A percentile compares a stretch with the other conserved stretches of the same genome.
Conservation (phyloP, 495 filamentous ascomycete genomes). For the Letharia columbiana region DNA sequence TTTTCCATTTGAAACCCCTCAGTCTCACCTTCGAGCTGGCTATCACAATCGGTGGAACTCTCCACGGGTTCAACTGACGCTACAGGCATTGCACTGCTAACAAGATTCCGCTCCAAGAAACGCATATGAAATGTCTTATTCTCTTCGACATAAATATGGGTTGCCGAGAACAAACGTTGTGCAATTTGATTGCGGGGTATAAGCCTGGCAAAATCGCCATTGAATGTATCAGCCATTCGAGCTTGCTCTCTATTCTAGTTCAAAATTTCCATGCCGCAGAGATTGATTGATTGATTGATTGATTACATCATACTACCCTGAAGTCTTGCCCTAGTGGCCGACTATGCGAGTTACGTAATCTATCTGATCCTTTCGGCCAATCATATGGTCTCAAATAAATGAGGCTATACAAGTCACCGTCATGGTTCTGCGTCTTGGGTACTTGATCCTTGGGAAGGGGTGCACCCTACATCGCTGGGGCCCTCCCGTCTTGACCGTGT, state of each 20-base stretch:
- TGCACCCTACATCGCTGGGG: too few species aligned
- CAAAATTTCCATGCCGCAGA: neutral
- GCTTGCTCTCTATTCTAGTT: conserved; percentile 2
- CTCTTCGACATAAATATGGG: conserved; percentile 12
- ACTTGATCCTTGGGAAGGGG: too few species aligned
- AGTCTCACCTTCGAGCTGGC: neutral
- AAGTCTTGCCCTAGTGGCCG: too few species aligned
- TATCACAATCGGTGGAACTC: conserved; percentile 11
- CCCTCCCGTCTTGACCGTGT: too few species aligned
- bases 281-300: too few species aligned
- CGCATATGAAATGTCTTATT: conserved; percentile 15
- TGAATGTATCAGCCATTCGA: conserved; percentile 6
- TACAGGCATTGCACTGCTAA: neutral
- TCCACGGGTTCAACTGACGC: conserved; percentile 9
- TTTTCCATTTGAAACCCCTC: conserved; percentile 3
- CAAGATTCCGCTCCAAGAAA: conserved; percentile 3
- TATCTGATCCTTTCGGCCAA: too few species aligned
- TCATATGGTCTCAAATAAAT: too few species aligned
- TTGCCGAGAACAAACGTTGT: conserved; percentile 12
- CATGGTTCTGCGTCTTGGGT: too few species aligned
- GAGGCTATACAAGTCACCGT: too few species aligned
- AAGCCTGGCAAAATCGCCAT: conserved; percentile 16
- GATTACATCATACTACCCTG: too few species aligned
- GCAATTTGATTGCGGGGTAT: conserved; percentile 13
- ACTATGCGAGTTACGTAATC: too few species aligned